Base-by-base conservation (phyloP, 2,329 filamentous ascomycete species). In the Tolypocladium paradoxum region DNA sequence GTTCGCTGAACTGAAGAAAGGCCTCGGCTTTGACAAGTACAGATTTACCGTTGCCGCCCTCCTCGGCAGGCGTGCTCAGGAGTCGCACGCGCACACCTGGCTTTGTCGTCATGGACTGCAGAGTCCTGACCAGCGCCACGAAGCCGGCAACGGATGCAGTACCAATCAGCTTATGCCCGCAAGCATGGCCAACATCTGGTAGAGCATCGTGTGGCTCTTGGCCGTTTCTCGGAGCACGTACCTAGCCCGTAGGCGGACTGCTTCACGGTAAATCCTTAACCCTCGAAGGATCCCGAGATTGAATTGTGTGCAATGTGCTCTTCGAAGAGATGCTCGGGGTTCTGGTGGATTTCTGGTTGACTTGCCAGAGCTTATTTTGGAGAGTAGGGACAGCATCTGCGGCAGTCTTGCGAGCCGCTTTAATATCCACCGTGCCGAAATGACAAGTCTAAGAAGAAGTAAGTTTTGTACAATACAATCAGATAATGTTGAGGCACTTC, bases 1-100 rank as follows among this genome's bases (percentile, higher is more conserved):
- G 22, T 14, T 45, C 22, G 22, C 40, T 27, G 22, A 45, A 16
- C 2, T 45, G 14, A 16, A 6, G 2, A 45, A 45, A 45, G 3
- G 40, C 40, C 6, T 24, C 40, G 14, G 40, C 40, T 18, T 45
- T n/a, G 16, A 45, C 37, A 76, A 65, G 38, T 67, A 69, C 46
- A 76, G 61, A 57, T 73, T 74, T 45, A 11, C 71, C 71, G 18
- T 70, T 70, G 36, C 70, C 70, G 18, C 68, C 69, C 53, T 73
- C 71, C 43, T 74, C 70, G 5, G 71, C 71, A 0, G 70, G 71
- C 0, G 70, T 73, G 4, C 72, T 70, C 0, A 73, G 60, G 1
- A 73, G 61, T 1, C 70, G 64, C 2, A 74, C 60, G 4, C 50
- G 36, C 9, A 38, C 53, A 29, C 24, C 1, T 24, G 12, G 8